A percentile compares a stretch with the other conserved stretches of the same genome.
These are phyloP conservation scores for Talaromyces stipitatus DNA, from an alignment of 495 filamentous ascomycete species.

Conservation along the genomic window DNA sequence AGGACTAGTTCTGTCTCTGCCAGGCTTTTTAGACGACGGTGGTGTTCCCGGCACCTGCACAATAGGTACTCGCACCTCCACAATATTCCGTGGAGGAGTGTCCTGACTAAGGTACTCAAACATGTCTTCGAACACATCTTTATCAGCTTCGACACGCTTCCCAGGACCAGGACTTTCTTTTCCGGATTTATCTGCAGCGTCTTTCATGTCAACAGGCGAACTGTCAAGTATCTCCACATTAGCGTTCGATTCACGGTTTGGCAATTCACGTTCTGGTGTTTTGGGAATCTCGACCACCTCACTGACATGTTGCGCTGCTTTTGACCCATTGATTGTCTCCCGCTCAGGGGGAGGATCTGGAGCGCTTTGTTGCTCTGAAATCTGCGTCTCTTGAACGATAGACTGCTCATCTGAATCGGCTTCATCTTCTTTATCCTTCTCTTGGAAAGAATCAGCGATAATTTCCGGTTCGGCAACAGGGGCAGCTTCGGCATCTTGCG, in stretches of 20 bases:
- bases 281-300: constrained; percentile 27
- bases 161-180: background rate
- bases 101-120: background rate
- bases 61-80: constrained; percentile 14
- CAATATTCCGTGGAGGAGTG: background rate
- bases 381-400: constrained; percentile 2
- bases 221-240: background rate
- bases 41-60: constrained; percentile 14
- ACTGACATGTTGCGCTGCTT: background rate
- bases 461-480: background rate
- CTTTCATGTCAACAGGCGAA: background rate
- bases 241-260: background rate
- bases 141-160: background rate
- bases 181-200: background rate
- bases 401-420: background rate
- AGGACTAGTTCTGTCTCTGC: background rate
- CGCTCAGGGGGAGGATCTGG: background rate
- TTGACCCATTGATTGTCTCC: background rate
- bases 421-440: background rate
- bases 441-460: background rate
- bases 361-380: background rate
- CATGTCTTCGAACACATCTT: background rate
- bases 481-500: background rate
- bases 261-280: constrained; percentile 19
- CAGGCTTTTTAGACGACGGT: background rate